Evolutionary conservation across 73 alveolate genomes (phyloP), one percentile per base, ranked within the genome.

Genomic region (Paramecium sexaurelia): DNA sequence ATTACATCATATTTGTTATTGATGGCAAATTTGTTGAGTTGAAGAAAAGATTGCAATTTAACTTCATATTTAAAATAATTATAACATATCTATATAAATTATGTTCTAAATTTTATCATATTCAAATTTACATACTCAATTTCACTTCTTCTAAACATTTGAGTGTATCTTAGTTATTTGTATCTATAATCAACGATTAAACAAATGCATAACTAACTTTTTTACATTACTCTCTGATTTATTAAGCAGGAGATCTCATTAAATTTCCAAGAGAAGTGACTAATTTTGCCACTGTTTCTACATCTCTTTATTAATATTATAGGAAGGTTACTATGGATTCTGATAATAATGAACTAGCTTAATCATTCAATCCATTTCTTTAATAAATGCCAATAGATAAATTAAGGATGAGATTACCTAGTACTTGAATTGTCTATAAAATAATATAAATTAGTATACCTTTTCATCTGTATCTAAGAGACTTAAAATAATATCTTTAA

Each of bases 211-310:
- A 29, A 10, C 68, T 36, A 3, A 78, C 19, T 22, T 39, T 33
- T 27, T 41, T 39, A 33, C 90, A 41, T n/a, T 78, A 17, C 11
- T 78, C 40, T 78, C 90, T 37, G 13, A 78, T 33, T 19, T 41
- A 6, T 24, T 37, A 26, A 32, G 83, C 83, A 37, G 68, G 43
- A 78, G 90, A 37, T 78, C 68, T 32, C 90, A 41, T 19, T n/a
- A 78, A 78, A 78, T 78, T 78, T n/a, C 90, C 90, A 15, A 78
- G 15, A 0, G 90, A 73, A 40, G 90, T 78, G 1, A 43, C 41
- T 29, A 78, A 22, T 61, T 78, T 78, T n/a, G 73, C 73, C 10
- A 40, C 11, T 13, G 75, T 29, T 78, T 78, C 39, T 6, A 24
- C 13, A 78, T 78, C 90, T 17, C 90, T 78, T 22, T 78, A 13